Evolutionary conservation across 768 basidiomycete species (phyloP).

Genomic region (Macrolepiota albuminosa): DNA sequence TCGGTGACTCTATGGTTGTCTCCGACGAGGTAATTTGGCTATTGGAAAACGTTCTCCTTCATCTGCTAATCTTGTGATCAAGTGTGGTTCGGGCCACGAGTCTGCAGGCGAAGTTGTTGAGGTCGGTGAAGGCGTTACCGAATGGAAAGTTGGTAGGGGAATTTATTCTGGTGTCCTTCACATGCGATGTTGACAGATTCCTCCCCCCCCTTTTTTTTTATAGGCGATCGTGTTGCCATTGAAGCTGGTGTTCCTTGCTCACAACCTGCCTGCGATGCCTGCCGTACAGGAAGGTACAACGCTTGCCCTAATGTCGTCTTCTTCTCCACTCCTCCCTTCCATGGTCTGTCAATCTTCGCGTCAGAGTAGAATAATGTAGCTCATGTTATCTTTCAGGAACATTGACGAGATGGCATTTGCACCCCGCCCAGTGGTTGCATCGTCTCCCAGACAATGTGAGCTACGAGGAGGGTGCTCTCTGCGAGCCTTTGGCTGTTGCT

Average conservation of each 20-base stretch:
- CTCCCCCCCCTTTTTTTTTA: neutral
- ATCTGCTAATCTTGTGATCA: neutral
- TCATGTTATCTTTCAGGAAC: slow-evolving; percentile 36
- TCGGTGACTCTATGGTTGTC: slow-evolving; percentile 68
- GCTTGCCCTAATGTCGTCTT: slow-evolving; percentile 58
- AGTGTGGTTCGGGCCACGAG: slow-evolving; percentile 71
- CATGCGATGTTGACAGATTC: neutral
- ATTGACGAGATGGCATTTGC: slow-evolving; percentile 60
- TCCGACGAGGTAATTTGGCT: slow-evolving; percentile 47
- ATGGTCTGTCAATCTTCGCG: slow-evolving; percentile 32
- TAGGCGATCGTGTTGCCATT: slow-evolving; percentile 65
- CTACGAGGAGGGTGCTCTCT: slow-evolving; percentile 65
- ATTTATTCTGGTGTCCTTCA: neutral
- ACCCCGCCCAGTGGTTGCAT: slow-evolving; percentile 66
- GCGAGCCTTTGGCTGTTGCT: slow-evolving; percentile 64
- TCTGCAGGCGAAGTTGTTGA: slow-evolving; percentile 65
- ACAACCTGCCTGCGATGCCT: slow-evolving; percentile 54
- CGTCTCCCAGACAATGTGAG: slow-evolving; percentile 56
- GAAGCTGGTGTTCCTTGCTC: slow-evolving; percentile 69
- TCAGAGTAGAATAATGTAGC: neutral
- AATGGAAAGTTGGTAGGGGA: slow-evolving; percentile 53
- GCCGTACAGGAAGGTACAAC: slow-evolving; percentile 62
- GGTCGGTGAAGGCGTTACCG: slow-evolving; percentile 59
- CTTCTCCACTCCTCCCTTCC: slow-evolving; percentile 68
- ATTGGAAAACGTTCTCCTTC: neutral